Evolutionary conservation across 768 basidiomycete species (phyloP).

Genomic region (Russula ochroleuca): DNA sequence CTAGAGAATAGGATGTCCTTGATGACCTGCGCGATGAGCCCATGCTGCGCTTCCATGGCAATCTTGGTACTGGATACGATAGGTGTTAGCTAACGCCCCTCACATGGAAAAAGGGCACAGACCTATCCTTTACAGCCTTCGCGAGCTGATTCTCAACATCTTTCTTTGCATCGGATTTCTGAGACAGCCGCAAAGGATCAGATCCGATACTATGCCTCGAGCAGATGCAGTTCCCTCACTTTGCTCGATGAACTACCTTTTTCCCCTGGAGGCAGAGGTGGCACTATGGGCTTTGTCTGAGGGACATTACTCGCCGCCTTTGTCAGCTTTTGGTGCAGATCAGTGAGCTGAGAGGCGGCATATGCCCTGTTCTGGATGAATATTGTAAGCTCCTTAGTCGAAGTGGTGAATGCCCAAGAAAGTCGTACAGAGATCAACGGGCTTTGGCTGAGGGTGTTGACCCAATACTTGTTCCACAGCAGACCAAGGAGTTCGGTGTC

Average conservation of each 20-base stretch:
- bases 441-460: slow-evolving; percentile 91
- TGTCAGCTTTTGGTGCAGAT: slow-evolving; percentile 84
- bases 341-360: slow-evolving; percentile 84
- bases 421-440: slow-evolving; percentile 79
- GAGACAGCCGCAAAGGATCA: slow-evolving; percentile 7
- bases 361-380: slow-evolving; percentile 83
- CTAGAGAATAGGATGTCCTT: slow-evolving; percentile 87
- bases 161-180: slow-evolving; percentile 70
- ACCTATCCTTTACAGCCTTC: slow-evolving; percentile 90
- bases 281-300: slow-evolving; percentile 48
- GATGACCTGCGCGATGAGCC: slow-evolving; percentile 87
- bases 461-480: slow-evolving; percentile 99
- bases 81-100: background rate
- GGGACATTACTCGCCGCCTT: slow-evolving; percentile 60
- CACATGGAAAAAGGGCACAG: background rate
- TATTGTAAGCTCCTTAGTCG: background rate
- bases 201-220: background rate
- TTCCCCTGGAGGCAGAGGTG: slow-evolving; percentile 44
- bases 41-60: slow-evolving; percentile 87
- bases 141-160: slow-evolving; percentile 75
- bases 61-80: slow-evolving; percentile 65
- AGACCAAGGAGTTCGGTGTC: slow-evolving; percentile 85
- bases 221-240: slow-evolving; percentile 34
- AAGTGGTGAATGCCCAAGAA: background rate
- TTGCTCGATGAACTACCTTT: slow-evolving; percentile 47